A percentile compares a stretch with the other conserved stretches of the same genome.
Evolutionary conservation across 2,329 filamentous ascomycete species (phyloP).

Genomic region (Exophiala spinifera): DNA sequence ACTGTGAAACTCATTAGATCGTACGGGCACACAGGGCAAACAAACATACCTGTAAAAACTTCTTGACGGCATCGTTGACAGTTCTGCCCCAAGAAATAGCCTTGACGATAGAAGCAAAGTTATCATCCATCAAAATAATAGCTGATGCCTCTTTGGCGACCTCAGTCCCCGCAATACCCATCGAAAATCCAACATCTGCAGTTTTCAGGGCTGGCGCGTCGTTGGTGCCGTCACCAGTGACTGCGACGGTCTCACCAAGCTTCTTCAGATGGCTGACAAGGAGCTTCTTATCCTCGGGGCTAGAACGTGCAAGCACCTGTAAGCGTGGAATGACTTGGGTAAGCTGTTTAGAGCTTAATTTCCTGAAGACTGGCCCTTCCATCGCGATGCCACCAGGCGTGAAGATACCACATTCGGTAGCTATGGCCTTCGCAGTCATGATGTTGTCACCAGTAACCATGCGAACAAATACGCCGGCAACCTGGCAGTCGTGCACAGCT

Average conservation of each 20-base stretch:
- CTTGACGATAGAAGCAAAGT: conserved; percentile 82
- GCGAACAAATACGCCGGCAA: conserved; percentile 73
- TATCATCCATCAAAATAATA: conserved; percentile 85
- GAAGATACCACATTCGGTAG: conserved; percentile 73
- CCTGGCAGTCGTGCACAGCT: conserved; percentile 69
- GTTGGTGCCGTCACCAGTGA: conserved; percentile 81
- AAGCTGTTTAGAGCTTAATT: conserved; percentile 64
- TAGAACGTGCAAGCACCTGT: conserved; percentile 70
- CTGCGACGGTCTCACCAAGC: conserved; percentile 72
- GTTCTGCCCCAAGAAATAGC: conserved; percentile 77
- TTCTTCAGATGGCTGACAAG: conserved; percentile 70
- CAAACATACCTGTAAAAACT: conserved; percentile 56
- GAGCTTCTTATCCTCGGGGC: conserved; percentile 72
- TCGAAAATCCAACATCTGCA: conserved; percentile 79
- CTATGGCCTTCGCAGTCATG: conserved; percentile 74
- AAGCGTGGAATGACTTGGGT: conserved; percentile 65
- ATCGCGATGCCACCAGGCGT: conserved; percentile 66
- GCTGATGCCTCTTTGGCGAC: conserved; percentile 82
- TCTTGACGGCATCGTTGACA: conserved; percentile 74
- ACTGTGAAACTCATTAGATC: conserved; percentile 52
- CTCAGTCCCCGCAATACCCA: conserved; percentile 80
- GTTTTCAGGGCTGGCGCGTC: conserved; percentile 80
- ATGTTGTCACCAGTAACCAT: conserved; percentile 87
- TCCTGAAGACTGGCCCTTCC: conserved; percentile 75
- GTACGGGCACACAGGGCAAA: conserved; percentile 44